A percentile compares a stretch with the other conserved stretches of the same genome.
These are phyloP conservation scores for Penicillium malachiteum DNA, from an alignment of 495 filamentous ascomycete species.

Conservation along the genomic window DNA sequence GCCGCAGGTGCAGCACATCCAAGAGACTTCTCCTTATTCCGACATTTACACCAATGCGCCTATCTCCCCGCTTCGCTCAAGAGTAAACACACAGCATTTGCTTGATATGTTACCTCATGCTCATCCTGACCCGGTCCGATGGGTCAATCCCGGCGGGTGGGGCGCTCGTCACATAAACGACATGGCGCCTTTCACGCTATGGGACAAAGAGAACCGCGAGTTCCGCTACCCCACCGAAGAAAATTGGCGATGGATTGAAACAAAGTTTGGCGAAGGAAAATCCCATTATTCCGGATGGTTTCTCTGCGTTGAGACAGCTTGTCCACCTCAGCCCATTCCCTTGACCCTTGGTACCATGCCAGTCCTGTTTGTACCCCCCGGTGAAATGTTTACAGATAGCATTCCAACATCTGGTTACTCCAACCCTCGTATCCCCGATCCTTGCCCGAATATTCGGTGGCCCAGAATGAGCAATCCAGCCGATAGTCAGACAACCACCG, in stretches of 20 bases:
- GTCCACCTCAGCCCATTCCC: conserved; percentile 24
- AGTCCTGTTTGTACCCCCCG: conserved; percentile 19
- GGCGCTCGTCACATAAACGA: conserved; percentile 16
- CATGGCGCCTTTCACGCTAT: conserved; percentile 16
- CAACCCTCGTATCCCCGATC: conserved; percentile 23
- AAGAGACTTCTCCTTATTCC: conserved; percentile 1
- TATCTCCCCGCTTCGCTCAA: neutral
- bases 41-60: conserved; percentile 3
- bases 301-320: conserved; percentile 23
- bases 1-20: conserved; percentile 2
- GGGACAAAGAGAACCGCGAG: conserved; percentile 7
- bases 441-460: conserved; percentile 24
- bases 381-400: conserved; percentile 10
- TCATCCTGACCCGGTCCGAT: conserved; percentile 12
- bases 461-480: conserved; percentile 22
- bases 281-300: conserved; percentile 17
- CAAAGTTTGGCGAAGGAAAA: conserved; percentile 20
- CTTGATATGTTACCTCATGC: neutral
- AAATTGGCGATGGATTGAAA: conserved; percentile 15
- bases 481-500: conserved; percentile 15
- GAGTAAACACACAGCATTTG: neutral
- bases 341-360: conserved; percentile 31
- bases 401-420: conserved; percentile 18
- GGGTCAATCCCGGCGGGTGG: conserved; percentile 14
- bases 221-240: conserved; percentile 12